Conservation (phyloP, 2,329 filamentous ascomycete species). For the Aspergillus sp. region DNA sequence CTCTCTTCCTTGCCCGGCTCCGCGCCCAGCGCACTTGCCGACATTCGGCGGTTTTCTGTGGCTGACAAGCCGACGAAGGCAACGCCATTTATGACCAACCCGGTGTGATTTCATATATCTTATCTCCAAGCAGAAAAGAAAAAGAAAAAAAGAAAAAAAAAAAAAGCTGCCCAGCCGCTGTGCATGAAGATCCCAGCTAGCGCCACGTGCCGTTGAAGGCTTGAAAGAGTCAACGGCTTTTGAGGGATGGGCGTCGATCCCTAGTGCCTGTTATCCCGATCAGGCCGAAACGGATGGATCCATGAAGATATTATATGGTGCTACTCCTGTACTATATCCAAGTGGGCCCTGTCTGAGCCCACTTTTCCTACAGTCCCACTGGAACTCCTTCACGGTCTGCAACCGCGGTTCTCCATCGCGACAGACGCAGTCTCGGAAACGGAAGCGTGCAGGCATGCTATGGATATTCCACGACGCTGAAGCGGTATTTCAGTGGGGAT, state of each 20-base stretch:
- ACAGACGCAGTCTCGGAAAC: conserved; percentile 4
- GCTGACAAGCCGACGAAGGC: neutral
- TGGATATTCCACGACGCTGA: conserved; percentile 8
- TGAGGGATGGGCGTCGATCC: conserved; percentile 39
- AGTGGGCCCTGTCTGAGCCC: neutral
- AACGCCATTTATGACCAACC: too few species aligned
- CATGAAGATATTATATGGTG: conserved; percentile 5
- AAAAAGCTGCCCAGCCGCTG: conserved; percentile 1
- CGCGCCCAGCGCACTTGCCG: neutral
- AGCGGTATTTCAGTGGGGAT: conserved; percentile 9
- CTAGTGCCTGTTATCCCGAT: conserved; percentile 27
- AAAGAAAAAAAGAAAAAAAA: neutral
- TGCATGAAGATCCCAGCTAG: conserved; percentile 41
- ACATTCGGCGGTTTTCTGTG: neutral
- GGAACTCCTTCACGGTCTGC: conserved; percentile 21
- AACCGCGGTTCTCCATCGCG: conserved; percentile 14
- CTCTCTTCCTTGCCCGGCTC: neutral
- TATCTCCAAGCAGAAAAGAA: too few species aligned
- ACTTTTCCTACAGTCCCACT: conserved; percentile 11
- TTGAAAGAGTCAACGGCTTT: conserved; percentile 35
- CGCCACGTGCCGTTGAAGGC: conserved; percentile 36
- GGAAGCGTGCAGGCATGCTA: neutral
- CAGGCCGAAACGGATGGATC: conserved; percentile 21
- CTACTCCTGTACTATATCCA: neutral
- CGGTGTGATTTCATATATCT: too few species aligned